Percentiles rank a stretch among this genome's conserved stretches.
phyloP scores from a whole-genome alignment of 2,329 filamentous ascomycete genomes.

The Claviceps maximensis region DNA sequence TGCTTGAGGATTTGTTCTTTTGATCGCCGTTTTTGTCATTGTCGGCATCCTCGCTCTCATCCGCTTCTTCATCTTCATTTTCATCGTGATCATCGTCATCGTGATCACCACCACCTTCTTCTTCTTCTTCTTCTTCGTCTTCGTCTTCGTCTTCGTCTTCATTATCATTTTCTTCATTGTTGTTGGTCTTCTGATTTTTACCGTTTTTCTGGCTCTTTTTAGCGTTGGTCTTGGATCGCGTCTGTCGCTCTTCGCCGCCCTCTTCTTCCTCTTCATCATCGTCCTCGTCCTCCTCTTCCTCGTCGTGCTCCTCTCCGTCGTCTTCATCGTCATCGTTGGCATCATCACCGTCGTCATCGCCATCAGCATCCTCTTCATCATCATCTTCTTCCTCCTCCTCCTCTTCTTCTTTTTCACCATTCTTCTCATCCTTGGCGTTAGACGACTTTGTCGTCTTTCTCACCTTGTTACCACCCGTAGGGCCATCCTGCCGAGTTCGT shows the following conservation, averaged over 20 bases:
- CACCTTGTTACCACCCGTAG: constrained; percentile 19
- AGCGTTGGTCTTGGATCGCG: not conserved
- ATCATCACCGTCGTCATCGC: constrained; percentile 3
- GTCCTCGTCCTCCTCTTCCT: not conserved
- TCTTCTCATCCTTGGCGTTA: not conserved
- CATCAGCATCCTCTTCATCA: constrained; percentile 1
- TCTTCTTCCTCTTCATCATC: constrained; percentile 2
- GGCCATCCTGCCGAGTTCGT: constrained; percentile 11
- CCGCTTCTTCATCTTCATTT: not conserved
- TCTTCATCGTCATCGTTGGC: constrained; percentile 3
- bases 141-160: not conserved
- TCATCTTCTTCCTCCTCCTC: constrained; percentile 3
- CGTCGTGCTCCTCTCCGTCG: constrained; percentile 3
- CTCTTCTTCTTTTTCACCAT: constrained; percentile 5
- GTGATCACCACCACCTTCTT: not conserved
- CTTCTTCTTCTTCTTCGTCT: not conserved
- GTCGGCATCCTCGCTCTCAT: not conserved
- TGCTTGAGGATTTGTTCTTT: constrained; percentile 3
- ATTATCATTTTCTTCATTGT: not conserved
- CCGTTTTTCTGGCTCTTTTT: not conserved
- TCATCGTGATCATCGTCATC: too few species aligned
- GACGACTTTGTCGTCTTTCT: constrained; percentile 14
- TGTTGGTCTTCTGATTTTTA: not conserved
- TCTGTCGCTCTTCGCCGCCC: not conserved
- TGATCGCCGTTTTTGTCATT: not conserved